Evolutionary conservation across 257 asterid species (phyloP), one percentile per base, ranked within the genome.

Genomic region (Gardenia jasminoides): DNA sequence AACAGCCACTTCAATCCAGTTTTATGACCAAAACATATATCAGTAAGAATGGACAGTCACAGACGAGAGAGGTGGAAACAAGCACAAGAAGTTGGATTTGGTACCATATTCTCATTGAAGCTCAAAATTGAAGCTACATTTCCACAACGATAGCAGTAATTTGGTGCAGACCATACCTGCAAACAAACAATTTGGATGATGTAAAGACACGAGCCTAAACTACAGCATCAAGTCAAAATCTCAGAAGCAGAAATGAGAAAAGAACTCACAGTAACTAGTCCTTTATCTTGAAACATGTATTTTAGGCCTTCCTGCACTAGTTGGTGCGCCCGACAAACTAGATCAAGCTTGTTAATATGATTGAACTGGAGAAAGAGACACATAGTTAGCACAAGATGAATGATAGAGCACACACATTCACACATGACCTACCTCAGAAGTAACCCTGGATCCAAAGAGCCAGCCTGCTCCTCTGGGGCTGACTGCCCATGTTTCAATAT

Each of bases 391-490:
- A 79, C 20, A 62, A 73, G 28, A 46, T 68, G 19, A 75, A 0
- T 48, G 69, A 28, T 15, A 7, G 17, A 71, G 39, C 12, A 65
- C 24, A 43, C 54, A 30, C 43, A 70, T 19, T 54, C 50, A 22
- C 26, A 30, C 61, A 24, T 50, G 39, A 54, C 84, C 81, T 80
- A 91, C 99, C 97, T 96, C 99, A 82, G 97, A 76, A 70, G 99
- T 96, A 70, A 95, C 99, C 86, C 98, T 87, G 75, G 99, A 96
- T 41, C 99, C 98, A 87, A 93, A 96, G 73, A 96, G 97, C 99
- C 99, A 96, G 76, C 99, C 99, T 76, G 99, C 99, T 80, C 99
- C 99, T 78, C 99, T 91, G 36, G 99, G 99, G 84, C 99, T 96
- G 52, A 96, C 99, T 43, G 99, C 97, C 99, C 99, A 96, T 50